Evolutionary conservation across 73 alveolate species (phyloP).

Genomic region (Paramecium caudatum): DNA sequence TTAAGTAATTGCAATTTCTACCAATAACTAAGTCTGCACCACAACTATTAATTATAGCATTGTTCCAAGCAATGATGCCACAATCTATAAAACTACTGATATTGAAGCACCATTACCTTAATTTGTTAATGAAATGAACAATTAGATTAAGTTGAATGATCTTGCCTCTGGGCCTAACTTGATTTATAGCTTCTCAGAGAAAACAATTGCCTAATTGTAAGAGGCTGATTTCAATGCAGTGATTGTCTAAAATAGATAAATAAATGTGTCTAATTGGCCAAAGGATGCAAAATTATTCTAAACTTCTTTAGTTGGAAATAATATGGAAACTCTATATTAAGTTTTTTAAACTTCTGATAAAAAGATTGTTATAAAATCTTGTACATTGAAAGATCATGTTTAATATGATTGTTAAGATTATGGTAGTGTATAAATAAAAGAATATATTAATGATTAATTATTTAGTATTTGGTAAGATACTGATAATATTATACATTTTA

Average conservation of each 20-base stretch:
- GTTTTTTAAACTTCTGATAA: background rate
- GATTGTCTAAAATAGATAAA: background rate
- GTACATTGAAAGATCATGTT: background rate
- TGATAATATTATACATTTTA: background rate
- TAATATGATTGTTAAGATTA: slow-evolving; percentile 7
- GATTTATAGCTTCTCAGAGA: background rate
- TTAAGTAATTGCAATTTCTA: background rate
- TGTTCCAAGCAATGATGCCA: background rate
- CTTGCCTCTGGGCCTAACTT: slow-evolving; percentile 13
- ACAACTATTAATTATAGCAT: background rate
- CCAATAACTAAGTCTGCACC: background rate
- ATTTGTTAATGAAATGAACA: background rate
- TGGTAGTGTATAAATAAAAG: background rate
- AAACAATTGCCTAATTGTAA: background rate
- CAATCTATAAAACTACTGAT: background rate
- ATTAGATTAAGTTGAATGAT: background rate
- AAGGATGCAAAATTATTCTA: background rate
- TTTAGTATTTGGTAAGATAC: background rate
- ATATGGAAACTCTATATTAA: background rate
- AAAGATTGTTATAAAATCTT: background rate
- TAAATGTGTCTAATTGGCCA: background rate
- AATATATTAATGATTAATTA: background rate
- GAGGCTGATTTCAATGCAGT: background rate
- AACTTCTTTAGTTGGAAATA: background rate
- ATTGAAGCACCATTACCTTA: background rate